Evolutionary conservation across 257 asterid species (phyloP).

Genomic region (Capsicum pubescens): DNA sequence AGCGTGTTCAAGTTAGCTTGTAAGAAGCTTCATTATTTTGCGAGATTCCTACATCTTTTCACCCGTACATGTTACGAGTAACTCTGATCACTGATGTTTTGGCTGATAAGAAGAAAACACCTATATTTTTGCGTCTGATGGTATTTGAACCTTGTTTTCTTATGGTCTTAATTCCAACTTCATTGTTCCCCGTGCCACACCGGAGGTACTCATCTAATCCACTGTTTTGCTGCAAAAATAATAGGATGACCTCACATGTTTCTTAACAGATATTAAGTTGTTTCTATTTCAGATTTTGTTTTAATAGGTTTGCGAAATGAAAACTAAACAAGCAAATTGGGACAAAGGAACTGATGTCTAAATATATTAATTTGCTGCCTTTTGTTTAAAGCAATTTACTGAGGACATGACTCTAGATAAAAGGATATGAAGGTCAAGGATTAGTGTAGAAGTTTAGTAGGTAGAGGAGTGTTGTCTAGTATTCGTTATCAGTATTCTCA

Average conservation of each 20-base stretch:
- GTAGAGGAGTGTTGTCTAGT: no score
- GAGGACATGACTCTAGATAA: no score
- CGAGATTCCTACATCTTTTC: neutral
- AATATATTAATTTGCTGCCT: neutral
- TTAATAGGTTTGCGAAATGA: slow-evolving; percentile 1
- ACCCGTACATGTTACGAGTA: neutral
- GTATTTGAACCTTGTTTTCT: neutral
- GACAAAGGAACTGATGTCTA: neutral
- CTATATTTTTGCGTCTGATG: neutral
- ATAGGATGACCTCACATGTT: neutral
- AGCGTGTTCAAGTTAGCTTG: neutral
- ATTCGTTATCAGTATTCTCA: no score
- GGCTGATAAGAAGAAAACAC: neutral
- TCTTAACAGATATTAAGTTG: neutral
- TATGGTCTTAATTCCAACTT: neutral
- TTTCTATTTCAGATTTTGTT: neutral
- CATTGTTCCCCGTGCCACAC: neutral
- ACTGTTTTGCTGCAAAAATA: neutral
- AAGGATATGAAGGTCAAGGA: no score
- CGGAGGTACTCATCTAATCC: neutral
- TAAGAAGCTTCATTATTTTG: neutral
- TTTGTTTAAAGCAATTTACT: no score
- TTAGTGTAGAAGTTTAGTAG: no score
- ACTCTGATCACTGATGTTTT: neutral
- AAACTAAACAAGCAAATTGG: neutral